Conservation (phyloP, 805 yeast species). For the Sugiyamaella floridensis region DNA sequence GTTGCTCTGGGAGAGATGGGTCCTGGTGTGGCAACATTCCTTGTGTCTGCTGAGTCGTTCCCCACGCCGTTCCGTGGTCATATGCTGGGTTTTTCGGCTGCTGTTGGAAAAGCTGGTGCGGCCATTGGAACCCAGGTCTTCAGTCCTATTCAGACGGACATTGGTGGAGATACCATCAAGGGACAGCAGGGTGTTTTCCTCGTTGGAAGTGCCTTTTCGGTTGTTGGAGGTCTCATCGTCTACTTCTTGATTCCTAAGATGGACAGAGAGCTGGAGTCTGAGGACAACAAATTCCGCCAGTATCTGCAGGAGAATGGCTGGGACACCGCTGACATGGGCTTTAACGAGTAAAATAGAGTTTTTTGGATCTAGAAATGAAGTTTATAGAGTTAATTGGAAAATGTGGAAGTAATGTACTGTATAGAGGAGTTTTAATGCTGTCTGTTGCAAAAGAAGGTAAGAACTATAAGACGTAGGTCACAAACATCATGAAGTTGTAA, state of each 20-base stretch:
- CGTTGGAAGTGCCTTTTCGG: constrained; percentile 75
- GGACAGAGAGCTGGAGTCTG: constrained; percentile 53
- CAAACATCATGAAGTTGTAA: no score
- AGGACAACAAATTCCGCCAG: constrained; percentile 62
- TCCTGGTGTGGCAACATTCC: constrained; percentile 88
- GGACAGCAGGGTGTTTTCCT: constrained; percentile 32
- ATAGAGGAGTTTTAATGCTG: no score
- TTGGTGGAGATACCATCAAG: background rate
- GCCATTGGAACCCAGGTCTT: constrained; percentile 84
- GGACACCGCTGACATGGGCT: constrained; percentile 38
- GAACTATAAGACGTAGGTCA: no score
- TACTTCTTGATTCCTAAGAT: constrained; percentile 79
- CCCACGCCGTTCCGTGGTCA: constrained; percentile 87
- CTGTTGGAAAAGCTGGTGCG: constrained; percentile 87
- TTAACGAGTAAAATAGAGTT: background rate
- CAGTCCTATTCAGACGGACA: constrained; percentile 62
- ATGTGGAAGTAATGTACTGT: no score
- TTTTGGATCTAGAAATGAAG: background rate
- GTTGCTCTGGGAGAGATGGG: constrained; percentile 86
- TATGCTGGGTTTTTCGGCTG: constrained; percentile 87
- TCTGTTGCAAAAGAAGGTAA: no score
- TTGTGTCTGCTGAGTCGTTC: constrained; percentile 76
- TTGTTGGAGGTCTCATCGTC: constrained; percentile 68
- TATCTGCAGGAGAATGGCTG: constrained; percentile 67
- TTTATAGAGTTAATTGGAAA: background rate